Percentiles rank a stretch among this genome's conserved stretches.
These are phyloP conservation scores for Clonostachys byssicola DNA, from an alignment of 2,329 filamentous ascomycete species.

Conservation along the genomic window DNA sequence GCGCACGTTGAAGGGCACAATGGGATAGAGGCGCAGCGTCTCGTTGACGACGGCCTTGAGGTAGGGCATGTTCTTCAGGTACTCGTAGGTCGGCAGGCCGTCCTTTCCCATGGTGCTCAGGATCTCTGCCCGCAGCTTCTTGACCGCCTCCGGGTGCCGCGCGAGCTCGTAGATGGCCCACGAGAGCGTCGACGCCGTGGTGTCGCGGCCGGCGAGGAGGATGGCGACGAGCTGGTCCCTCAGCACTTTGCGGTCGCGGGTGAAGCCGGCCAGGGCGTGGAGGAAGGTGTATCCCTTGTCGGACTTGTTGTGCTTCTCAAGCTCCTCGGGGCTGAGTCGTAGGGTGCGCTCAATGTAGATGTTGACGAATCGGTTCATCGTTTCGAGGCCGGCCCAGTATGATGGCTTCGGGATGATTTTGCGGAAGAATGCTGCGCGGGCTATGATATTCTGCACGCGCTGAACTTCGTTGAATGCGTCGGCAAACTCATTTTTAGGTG, in stretches of 20 bases:
- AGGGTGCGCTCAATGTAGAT: conserved; percentile 74
- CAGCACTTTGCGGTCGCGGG: conserved; percentile 65
- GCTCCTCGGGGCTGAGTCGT: conserved; percentile 63
- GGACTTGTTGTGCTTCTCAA: conserved; percentile 61
- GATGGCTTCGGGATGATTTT: conserved; percentile 56
- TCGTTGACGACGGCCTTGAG: conserved; percentile 72
- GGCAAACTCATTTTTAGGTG: conserved; percentile 66
- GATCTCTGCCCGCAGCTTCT: conserved; percentile 72
- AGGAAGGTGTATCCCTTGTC: conserved; percentile 79
- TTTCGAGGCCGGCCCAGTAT: conserved; percentile 60
- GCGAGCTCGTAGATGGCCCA: conserved; percentile 83
- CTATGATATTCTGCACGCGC: conserved; percentile 63
- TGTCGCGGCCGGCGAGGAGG: conserved; percentile 82
- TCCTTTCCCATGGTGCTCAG: conserved; percentile 59
- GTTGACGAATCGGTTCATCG: conserved; percentile 73
- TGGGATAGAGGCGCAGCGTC: conserved; percentile 71
- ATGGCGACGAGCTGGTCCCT: conserved; percentile 83
- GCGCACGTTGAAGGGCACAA: conserved; percentile 77
- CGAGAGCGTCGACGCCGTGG: conserved; percentile 75
- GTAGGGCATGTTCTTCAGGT: conserved; percentile 87
- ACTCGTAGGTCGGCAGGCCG: conserved; percentile 64
- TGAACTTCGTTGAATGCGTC: conserved; percentile 79
- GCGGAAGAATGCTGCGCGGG: conserved; percentile 60
- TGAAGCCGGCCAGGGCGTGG: conserved; percentile 78
- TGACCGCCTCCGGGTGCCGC: conserved; percentile 61